Conservation (phyloP, 768 basidiomycete genomes). For the Pisolithus orientalis region DNA sequence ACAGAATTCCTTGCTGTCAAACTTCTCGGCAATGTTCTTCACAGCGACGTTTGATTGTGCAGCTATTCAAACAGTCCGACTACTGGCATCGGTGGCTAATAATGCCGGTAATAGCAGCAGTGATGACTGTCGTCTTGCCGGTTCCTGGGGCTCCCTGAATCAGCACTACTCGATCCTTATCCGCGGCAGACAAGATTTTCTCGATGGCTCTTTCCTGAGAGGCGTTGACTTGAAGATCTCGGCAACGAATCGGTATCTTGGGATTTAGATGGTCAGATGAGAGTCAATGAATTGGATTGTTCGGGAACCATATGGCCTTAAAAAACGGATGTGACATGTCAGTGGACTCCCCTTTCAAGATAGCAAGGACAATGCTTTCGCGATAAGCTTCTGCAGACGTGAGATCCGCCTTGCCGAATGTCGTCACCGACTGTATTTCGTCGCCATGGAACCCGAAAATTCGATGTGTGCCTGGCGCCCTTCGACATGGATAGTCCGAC, state of each 20-base stretch:
- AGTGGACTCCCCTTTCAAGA: slow-evolving; percentile 11
- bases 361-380: slow-evolving; percentile 14
- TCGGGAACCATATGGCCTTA: slow-evolving; percentile 22
- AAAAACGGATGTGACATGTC: slow-evolving; percentile 22
- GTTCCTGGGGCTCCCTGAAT: no score
- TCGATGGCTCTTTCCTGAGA: no score
- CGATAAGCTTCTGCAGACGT: slow-evolving; percentile 48
- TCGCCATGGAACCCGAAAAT: slow-evolving; percentile 13
- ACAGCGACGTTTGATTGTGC: slow-evolving; percentile 33
- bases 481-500: slow-evolving; percentile 18
- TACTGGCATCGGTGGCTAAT: slow-evolving; percentile 38
- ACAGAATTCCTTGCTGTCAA: slow-evolving; percentile 25
- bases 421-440: slow-evolving; percentile 32
- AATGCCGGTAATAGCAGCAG: slow-evolving; percentile 26
- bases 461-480: slow-evolving; percentile 35
- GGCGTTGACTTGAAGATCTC: no score
- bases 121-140: slow-evolving; percentile 38
- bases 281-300: slow-evolving; percentile 11
- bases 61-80: no score
- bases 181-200: no score
- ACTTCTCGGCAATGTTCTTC: slow-evolving; percentile 47
- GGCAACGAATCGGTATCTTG: not conserved
- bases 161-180: no score
- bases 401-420: slow-evolving; percentile 47
- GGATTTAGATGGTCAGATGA: not conserved